phyloP scores from a whole-genome alignment of 345 rosid genomes.

The Brassica rapa region DNA sequence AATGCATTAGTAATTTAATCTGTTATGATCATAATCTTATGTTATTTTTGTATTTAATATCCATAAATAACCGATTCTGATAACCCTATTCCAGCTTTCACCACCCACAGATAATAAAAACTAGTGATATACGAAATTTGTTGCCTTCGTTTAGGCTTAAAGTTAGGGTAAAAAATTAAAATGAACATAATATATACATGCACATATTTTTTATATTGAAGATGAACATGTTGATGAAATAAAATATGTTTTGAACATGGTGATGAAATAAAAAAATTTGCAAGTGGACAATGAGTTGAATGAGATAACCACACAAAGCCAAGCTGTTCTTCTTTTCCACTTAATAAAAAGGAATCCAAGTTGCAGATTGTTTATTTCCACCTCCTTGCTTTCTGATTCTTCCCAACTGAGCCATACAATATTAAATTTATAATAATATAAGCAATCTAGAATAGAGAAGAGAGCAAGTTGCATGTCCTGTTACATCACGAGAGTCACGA shows the following conservation, averaged over 20 bases:
- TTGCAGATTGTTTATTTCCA: slow-evolving; percentile 31
- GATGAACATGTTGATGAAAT: slow-evolving; percentile 26
- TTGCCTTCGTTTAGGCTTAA: background rate
- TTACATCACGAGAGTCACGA: slow-evolving; percentile 41
- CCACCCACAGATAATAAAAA: slow-evolving; percentile 6
- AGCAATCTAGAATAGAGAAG: slow-evolving; percentile 10
- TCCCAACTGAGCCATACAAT: slow-evolving; percentile 22
- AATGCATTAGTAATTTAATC: slow-evolving; percentile 27
- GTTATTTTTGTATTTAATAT: slow-evolving; percentile 5
- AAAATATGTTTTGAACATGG: slow-evolving; percentile 11
- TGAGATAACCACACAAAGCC: slow-evolving; percentile 30
- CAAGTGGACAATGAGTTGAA: slow-evolving; percentile 42
- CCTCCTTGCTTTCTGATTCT: slow-evolving; percentile 35
- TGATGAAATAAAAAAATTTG: background rate
- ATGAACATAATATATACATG: background rate
- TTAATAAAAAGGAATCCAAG: slow-evolving; percentile 29
- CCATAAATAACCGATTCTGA: slow-evolving; percentile 15
- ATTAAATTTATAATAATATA: background rate
- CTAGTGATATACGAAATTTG: background rate
- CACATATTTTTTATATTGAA: background rate
- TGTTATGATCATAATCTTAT: slow-evolving; percentile 23
- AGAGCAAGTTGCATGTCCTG: slow-evolving; percentile 51
- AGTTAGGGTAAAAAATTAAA: background rate
- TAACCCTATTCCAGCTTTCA: slow-evolving; percentile 24
- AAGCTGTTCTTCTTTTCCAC: slow-evolving; percentile 26